Base-by-base conservation (phyloP, 371 early-diverging fungal species). In the Circinella minor region DNA sequence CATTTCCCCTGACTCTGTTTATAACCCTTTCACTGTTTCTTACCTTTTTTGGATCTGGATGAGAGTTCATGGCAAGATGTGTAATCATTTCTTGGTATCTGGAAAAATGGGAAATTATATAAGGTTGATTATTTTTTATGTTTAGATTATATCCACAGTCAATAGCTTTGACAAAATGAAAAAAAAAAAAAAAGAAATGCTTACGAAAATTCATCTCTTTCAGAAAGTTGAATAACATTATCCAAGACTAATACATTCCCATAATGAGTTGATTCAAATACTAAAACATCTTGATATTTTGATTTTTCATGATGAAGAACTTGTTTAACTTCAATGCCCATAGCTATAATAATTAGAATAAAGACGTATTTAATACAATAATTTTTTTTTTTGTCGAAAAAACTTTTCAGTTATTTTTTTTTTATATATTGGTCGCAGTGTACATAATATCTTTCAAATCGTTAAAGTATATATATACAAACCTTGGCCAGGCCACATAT, bases 11-110 rank as follows among this genome's bases (percentile, higher is more conserved):
- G 27, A 27, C 27, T 27, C 27, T 27, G 27, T 27, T n/a, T n/a
- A n/a, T n/a, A n/a, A n/a, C n/a, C n/a, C n/a, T n/a, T n/a, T n/a
- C n/a, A 27, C 2, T 43, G 6, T 54, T 18, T 54, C 54, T 71
- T 80, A 92, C 92, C 82, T 94, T 91, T 81, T 93, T 90, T 70
- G 99, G 99, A 87, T 94, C 88, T 68, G 97, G 94, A 86, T 98
- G 99, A 69, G 95, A 86, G 82, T 91, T 95, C 85, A 98, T 84
- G 43, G 99, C 96, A 61, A 96, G 82, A 75, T 98, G 96, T 60
- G 98, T 93, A 81, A 98, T 96, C 98, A 97, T 98, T 86, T 98
- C 99, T 86, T 98, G 98, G 86, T 98, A 97, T 61, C 94, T 93
- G 47, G 43, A 27, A 10, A 20, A 37, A 1, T 36, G 34, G 34